These are phyloP conservation scores for Guadua angustifolia DNA, from an alignment of 176 grass and related monocot species.

Conservation along the genomic window DNA sequence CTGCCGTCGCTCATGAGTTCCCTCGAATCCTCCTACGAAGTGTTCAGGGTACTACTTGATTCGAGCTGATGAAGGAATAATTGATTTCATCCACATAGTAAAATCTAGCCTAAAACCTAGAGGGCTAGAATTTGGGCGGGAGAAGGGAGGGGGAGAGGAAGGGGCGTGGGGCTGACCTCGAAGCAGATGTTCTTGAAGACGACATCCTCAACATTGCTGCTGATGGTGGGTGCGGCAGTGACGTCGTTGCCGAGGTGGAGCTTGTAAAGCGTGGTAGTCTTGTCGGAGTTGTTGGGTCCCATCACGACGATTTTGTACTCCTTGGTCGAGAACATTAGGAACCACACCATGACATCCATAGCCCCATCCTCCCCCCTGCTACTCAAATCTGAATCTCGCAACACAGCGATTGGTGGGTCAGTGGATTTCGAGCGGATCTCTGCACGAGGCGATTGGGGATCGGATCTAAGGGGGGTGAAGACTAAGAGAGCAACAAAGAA, in stretches of 20 bases:
- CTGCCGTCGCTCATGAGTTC: no score
- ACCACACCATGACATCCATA: constrained; percentile 89
- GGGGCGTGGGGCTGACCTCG: constrained; percentile 47
- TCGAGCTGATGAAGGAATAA: neutral
- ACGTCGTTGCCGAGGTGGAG: constrained; percentile 94
- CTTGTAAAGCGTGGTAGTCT: constrained; percentile 97
- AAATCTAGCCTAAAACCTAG: neutral
- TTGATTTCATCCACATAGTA: neutral
- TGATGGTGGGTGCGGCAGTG: constrained; percentile 88
- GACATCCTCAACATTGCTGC: constrained; percentile 98
- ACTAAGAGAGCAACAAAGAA: no score
- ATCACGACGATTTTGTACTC: constrained; percentile 99
- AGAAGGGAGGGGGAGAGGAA: neutral
- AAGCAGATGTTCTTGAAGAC: constrained; percentile 98
- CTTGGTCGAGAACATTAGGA: constrained; percentile 85
- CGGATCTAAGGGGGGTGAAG: no score
- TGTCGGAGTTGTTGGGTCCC: constrained; percentile 90
- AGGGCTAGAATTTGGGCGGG: neutral
- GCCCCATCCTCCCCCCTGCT: constrained; percentile 52
- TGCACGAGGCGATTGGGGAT: no score
- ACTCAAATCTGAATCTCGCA: no score
- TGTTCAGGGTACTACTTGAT: neutral
- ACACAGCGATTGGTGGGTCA: no score
- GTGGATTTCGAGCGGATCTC: no score
- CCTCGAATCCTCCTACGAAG: no score